phyloP scores from a whole-genome alignment of 768 basidiomycete species.

The Pleurotus platypus region DNA sequence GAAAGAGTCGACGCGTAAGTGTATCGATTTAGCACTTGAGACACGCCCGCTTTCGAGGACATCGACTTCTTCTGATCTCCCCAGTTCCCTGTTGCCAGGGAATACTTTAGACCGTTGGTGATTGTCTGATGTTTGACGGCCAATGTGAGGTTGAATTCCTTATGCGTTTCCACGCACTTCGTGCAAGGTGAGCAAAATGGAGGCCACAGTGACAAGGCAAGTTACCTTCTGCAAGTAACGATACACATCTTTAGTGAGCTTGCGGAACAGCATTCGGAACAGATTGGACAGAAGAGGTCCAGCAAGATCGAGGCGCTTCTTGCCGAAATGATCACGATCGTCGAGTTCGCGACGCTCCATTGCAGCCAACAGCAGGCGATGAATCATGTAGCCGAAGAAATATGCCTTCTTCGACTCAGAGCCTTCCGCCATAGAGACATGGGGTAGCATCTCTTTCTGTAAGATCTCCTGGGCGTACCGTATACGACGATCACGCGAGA shows the following conservation, averaged over 20 bases:
- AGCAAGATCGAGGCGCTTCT: slow-evolving; percentile 94
- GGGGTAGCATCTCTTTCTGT: slow-evolving; percentile 98
- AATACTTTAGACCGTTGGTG: slow-evolving; percentile 97
- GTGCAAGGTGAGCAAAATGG: slow-evolving; percentile 9
- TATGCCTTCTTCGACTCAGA: slow-evolving; percentile 98
- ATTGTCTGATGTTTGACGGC: slow-evolving; percentile 97
- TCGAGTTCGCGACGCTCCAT: slow-evolving; percentile 93
- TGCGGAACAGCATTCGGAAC: slow-evolving; percentile 96
- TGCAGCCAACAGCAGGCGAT: slow-evolving; percentile 89
- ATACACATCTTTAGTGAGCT: slow-evolving; percentile 95
- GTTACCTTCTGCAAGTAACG: slow-evolving; percentile 93
- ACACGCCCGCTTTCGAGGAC: slow-evolving; percentile 97
- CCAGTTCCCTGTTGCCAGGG: slow-evolving; percentile 98
- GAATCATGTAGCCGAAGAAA: slow-evolving; percentile 99
- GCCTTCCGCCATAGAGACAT: slow-evolving; percentile 93
- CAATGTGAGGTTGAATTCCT: slow-evolving; percentile 86
- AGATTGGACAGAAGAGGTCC: slow-evolving; percentile 95
- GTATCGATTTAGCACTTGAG: slow-evolving; percentile 97
- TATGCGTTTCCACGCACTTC: slow-evolving; percentile 94
- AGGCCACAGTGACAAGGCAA: neutral
- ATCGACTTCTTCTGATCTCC: slow-evolving; percentile 99
- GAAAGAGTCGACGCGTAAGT: slow-evolving; percentile 98
- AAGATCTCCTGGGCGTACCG: slow-evolving; percentile 97
- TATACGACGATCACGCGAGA: slow-evolving; percentile 88
- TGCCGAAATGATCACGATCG: slow-evolving; percentile 99